Conservation (phyloP, 805 yeast species). For the Yarrowia divulgata region DNA sequence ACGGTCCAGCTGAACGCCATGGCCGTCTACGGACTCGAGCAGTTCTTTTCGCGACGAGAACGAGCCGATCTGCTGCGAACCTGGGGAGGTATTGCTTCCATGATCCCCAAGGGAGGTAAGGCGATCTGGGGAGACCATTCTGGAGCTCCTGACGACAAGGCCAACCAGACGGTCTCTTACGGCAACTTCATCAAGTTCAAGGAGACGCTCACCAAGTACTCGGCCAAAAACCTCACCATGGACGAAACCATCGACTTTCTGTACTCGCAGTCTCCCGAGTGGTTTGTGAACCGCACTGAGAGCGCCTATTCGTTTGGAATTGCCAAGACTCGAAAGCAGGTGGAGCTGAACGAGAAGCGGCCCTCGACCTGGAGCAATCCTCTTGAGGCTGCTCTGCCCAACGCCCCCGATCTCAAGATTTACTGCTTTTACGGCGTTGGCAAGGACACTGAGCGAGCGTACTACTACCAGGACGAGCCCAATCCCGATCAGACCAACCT, state of each 20-base stretch:
- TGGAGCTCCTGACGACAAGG: conserved; percentile 74
- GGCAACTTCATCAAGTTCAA: conserved; percentile 79
- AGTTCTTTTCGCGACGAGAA: conserved; percentile 88
- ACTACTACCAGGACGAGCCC: conserved; percentile 76
- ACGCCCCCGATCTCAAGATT: conserved; percentile 90
- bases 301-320: conserved; percentile 83
- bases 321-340: conserved; percentile 66
- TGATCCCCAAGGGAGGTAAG: conserved; percentile 96
- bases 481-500: conserved; percentile 61
- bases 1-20: conserved; percentile 91
- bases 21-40: conserved; percentile 93
- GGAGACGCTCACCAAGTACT: conserved; percentile 55
- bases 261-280: conserved; percentile 69
- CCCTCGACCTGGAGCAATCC: conserved; percentile 94
- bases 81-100: conserved; percentile 94
- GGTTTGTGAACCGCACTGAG: conserved; percentile 71
- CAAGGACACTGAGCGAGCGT: conserved; percentile 93
- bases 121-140: conserved; percentile 81
- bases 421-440: conserved; percentile 96
- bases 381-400: conserved; percentile 86
- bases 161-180: conserved; percentile 54
- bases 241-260: conserved; percentile 71
- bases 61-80: conserved; percentile 83
- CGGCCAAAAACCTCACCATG: conserved; percentile 66
- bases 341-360: conserved; percentile 68